These are phyloP conservation scores for Cyclostephanos invisitatus DNA, from an alignment of 108 stramenopile species.

Conservation along the genomic window DNA sequence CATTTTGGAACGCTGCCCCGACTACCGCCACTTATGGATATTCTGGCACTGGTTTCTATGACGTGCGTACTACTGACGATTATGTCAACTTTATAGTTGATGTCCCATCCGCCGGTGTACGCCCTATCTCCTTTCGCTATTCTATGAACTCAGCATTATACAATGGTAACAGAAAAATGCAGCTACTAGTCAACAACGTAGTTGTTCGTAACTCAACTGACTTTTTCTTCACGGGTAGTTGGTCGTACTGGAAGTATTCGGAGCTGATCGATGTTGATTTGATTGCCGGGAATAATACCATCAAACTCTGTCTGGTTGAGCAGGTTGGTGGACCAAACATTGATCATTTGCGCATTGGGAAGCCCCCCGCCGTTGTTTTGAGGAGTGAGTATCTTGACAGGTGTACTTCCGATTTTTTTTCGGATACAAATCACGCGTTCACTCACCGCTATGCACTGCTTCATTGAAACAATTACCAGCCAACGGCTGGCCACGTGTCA, in stretches of 20 bases:
- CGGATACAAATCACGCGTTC: neutral
- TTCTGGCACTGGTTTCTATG: constrained; percentile 38
- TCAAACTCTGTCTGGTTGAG: constrained; percentile 31
- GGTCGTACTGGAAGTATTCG: constrained; percentile 42
- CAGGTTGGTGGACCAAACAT: constrained; percentile 44
- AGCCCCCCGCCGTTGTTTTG: constrained; percentile 40
- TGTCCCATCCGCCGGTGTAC: constrained; percentile 8
- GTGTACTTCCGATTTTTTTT: constrained; percentile 1
- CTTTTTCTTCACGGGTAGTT: constrained; percentile 25
- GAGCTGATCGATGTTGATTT: constrained; percentile 31
- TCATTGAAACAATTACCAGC: neutral
- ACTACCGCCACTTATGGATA: constrained; percentile 15
- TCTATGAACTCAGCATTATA: constrained; percentile 10
- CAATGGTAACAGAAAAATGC: constrained; percentile 23
- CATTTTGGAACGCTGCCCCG: constrained; percentile 14
- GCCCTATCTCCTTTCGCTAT: constrained; percentile 43
- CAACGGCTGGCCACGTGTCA: constrained; percentile 35
- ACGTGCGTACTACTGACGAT: constrained; percentile 25
- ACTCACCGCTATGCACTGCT: neutral
- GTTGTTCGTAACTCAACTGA: constrained; percentile 17
- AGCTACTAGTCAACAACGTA: constrained; percentile 26
- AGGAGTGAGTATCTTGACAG: constrained; percentile 18
- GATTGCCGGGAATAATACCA: constrained; percentile 29
- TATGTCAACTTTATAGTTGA: constrained; percentile 27
- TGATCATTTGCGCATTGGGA: constrained; percentile 48